Evolutionary conservation across 768 basidiomycete genomes (phyloP).

Genomic region (Tylopilus felleus): DNA sequence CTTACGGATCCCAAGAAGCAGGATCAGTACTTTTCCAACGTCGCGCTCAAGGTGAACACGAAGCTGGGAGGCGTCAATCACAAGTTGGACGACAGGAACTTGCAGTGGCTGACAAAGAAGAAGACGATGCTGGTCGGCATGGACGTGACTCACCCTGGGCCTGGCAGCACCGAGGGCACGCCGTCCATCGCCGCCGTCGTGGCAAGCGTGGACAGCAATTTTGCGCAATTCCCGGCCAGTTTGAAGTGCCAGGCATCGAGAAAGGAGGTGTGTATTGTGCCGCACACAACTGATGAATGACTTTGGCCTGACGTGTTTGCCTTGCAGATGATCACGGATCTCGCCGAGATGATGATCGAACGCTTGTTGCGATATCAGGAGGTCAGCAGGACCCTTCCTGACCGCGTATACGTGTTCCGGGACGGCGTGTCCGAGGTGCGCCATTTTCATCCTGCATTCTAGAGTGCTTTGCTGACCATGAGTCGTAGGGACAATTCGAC

Average conservation of each 20-base stretch:
- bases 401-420: constrained; percentile 68
- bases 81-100: constrained; percentile 53
- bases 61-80: constrained; percentile 85
- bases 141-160: constrained; percentile 80
- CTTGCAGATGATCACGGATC: constrained; percentile 65
- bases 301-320: background rate
- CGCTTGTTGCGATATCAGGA: constrained; percentile 55
- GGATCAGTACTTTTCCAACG: constrained; percentile 80
- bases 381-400: constrained; percentile 57
- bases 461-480: background rate
- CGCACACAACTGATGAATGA: background rate
- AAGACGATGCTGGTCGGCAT: constrained; percentile 84
- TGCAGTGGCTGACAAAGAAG: constrained; percentile 62
- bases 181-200: constrained; percentile 85
- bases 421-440: constrained; percentile 81
- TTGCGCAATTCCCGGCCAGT: constrained; percentile 77
- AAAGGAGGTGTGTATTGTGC: constrained; percentile 21
- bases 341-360: constrained; percentile 67
- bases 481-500: constrained; percentile 65
- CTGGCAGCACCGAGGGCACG: constrained; percentile 61
- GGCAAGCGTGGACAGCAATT: constrained; percentile 64
- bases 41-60: constrained; percentile 77
- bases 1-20: constrained; percentile 52
- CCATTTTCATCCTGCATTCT: background rate
- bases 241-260: constrained; percentile 55